Evolutionary conservation across 352 stramenopile genomes (phyloP).

Genomic region (Pythium myriotylum): DNA sequence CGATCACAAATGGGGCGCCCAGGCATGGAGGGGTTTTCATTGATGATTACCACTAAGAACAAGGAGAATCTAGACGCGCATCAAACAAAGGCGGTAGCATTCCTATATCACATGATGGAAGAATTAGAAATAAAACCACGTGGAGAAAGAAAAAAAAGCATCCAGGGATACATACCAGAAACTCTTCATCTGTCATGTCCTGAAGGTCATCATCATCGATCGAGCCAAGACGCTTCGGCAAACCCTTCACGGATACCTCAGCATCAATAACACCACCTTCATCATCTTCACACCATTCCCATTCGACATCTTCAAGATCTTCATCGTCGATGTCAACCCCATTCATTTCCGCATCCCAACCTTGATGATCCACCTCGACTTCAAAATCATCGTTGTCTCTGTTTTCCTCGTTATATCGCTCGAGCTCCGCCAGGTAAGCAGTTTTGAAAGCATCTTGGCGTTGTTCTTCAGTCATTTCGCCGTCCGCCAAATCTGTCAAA

Average conservation of each 20-base stretch:
- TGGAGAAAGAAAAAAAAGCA: neutral
- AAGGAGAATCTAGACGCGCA: constrained; percentile 18
- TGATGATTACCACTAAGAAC: constrained; percentile 38
- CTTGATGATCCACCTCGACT: constrained; percentile 79
- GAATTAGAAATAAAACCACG: neutral
- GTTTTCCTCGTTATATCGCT: constrained; percentile 88
- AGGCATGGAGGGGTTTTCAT: constrained; percentile 66
- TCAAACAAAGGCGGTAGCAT: constrained; percentile 70
- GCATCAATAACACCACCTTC: constrained; percentile 39
- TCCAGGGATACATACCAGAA: constrained; percentile 52
- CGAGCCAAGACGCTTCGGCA: constrained; percentile 57
- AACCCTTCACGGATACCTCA: constrained; percentile 73
- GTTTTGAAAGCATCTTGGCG: constrained; percentile 81
- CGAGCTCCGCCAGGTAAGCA: constrained; percentile 81
- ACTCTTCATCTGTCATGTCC: constrained; percentile 85
- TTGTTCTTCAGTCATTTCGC: constrained; percentile 82
- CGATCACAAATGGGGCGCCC: constrained; percentile 57
- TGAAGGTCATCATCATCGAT: constrained; percentile 83
- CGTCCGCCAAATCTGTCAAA: constrained; percentile 58
- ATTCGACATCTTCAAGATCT: constrained; percentile 81
- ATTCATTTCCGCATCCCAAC: constrained; percentile 86
- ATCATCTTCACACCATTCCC: constrained; percentile 83
- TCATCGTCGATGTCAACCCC: constrained; percentile 70
- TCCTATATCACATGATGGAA: constrained; percentile 35
- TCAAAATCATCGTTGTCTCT: constrained; percentile 76